A percentile compares a stretch with the other conserved stretches of the same genome.
Evolutionary conservation across 345 rosid species (phyloP).

Genomic region (Reutealis trisperma): DNA sequence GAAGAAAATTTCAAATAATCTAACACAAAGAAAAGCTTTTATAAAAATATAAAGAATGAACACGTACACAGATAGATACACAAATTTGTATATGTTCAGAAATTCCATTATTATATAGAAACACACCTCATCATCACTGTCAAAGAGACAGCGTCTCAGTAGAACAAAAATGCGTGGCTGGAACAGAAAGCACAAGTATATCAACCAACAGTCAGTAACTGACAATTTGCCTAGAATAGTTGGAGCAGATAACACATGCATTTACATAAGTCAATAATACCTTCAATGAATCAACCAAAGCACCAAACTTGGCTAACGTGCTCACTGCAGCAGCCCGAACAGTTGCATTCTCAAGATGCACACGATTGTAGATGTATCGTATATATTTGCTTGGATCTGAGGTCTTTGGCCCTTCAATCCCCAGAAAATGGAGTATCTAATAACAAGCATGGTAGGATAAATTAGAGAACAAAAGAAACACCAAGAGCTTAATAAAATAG

Average conservation of each 20-base stretch:
- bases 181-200: constrained; percentile 20
- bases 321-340: constrained; percentile 97
- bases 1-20: not conserved
- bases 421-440: constrained; percentile 97
- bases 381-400: constrained; percentile 95
- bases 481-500: not conserved
- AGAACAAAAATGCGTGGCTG: constrained; percentile 90
- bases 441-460: constrained; percentile 9
- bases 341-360: constrained; percentile 98
- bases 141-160: constrained; percentile 88
- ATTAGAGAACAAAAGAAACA: not conserved
- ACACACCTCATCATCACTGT: constrained; percentile 96
- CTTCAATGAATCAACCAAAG: constrained; percentile 87
- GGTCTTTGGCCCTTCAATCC: constrained; percentile 93
- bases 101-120: not conserved
- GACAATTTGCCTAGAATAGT: not conserved
- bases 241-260: not conserved
- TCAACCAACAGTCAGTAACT: constrained; percentile 11
- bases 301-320: constrained; percentile 95
- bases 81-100: not conserved
- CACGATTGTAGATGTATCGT: constrained; percentile 93
- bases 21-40: not conserved
- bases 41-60: not conserved
- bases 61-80: not conserved
- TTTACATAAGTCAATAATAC: constrained; percentile 33